Evolutionary conservation across 2,329 filamentous ascomycete species (phyloP).

Genomic region (Fusarium tanahbumbuense): DNA sequence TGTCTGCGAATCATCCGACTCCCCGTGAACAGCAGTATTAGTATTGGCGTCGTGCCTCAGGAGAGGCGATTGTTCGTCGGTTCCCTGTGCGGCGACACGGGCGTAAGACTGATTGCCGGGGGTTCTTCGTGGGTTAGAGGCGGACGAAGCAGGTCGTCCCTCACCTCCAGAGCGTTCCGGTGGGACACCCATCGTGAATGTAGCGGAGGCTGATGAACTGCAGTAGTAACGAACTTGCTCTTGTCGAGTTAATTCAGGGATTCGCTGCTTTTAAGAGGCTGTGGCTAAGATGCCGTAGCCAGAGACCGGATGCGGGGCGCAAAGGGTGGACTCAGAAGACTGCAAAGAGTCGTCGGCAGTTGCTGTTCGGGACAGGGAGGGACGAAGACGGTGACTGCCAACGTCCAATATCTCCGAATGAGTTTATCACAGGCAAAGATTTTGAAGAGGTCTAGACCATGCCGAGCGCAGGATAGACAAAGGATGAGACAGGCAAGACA

Average conservation of each 20-base stretch:
- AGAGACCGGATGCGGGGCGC: conserved; percentile 28
- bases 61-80: conserved; percentile 50
- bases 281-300: conserved; percentile 9
- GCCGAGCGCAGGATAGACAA: not conserved
- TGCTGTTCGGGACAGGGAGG: not conserved
- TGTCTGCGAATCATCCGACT: conserved; percentile 58
- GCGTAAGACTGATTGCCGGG: conserved; percentile 32
- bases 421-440: conserved; percentile 11
- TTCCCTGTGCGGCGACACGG: conserved; percentile 25
- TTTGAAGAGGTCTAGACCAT: not conserved
- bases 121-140: conserved; percentile 21
- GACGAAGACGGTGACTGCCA: conserved; percentile 20
- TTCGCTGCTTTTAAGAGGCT: conserved; percentile 21
- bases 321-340: conserved; percentile 2
- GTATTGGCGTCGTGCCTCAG: conserved; percentile 34
- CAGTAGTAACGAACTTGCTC: conserved; percentile 8
- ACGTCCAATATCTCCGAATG: conserved; percentile 20
- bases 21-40: conserved; percentile 11
- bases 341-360: conserved; percentile 13
- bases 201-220: conserved; percentile 6
- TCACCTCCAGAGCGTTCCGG: conserved; percentile 15
- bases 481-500: conserved; percentile 1
- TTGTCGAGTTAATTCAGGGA: conserved; percentile 12
- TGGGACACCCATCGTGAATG: conserved; percentile 28
- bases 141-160: conserved; percentile 13